Percentiles rank a stretch among this genome's conserved stretches.
Conservation (phyloP, 305 asterid genomes). For the Solanum aculeatissimum region DNA sequence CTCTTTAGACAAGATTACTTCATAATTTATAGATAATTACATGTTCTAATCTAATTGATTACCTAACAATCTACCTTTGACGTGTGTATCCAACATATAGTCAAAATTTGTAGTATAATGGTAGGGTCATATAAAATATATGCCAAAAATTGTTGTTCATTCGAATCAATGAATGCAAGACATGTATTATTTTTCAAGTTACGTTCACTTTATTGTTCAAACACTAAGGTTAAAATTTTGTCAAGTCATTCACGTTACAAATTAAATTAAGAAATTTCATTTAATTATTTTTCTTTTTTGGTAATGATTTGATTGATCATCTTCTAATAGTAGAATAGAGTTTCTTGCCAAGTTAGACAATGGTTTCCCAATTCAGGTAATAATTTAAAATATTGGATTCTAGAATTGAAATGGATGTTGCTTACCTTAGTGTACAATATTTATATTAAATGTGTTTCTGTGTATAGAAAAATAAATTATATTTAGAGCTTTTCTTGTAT, state of each 20-base stretch:
- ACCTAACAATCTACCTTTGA: background rate
- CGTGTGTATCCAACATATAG: background rate
- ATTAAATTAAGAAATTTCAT: background rate
- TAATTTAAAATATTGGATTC: background rate
- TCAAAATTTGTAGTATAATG: background rate
- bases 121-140: background rate
- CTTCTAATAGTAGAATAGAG: background rate
- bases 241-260: background rate
- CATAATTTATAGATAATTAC: background rate
- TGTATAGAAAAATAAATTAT: background rate
- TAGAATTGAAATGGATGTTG: background rate
- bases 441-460: background rate
- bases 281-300: background rate
- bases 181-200: background rate
- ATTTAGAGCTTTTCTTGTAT: background rate
- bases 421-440: background rate
- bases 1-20: background rate
- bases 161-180: background rate
- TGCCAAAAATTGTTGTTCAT: no score
- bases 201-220: no score
- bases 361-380: background rate
- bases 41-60: background rate
- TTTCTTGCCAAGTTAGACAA: background rate
- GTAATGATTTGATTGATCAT: background rate
- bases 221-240: background rate